Base-by-base conservation (phyloP, 1,139 yeast species). In the Lodderomyces oxycetoniae region DNA sequence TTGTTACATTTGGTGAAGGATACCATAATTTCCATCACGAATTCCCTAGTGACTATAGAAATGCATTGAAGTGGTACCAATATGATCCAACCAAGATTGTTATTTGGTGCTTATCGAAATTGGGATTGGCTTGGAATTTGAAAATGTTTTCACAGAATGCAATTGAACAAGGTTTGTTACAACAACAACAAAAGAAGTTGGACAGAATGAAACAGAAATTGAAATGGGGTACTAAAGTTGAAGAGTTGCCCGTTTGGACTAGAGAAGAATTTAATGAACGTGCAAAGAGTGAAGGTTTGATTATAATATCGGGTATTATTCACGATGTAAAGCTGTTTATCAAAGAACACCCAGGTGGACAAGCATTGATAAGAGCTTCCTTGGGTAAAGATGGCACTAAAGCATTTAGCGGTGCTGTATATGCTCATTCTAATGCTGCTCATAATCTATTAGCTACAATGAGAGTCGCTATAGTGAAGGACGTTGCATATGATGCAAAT, bases 21-120 rank as follows among this genome's bases (percentile, higher is more conserved):
- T 89, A 91, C 76, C 98, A 91, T 67, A 91, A 91, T 71, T 91
- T 91, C 81, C 98, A 91, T 67, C 98, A 91, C 67, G 97, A 93
- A 71, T 91, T 89, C 77, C 98, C 98, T 48, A 79, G 94, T 31
- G 98, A 91, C 69, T 91, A 91, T 77, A 79, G 98, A 72, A 91
- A 91, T 57, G 98, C 98, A 32, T 76, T 91, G 58, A 85, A 79
- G 63, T 93, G 98, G 98, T 91, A 85, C 73, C 98, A 93, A 74
- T 91, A 83, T 63, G 98, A 91, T 61, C 98, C 98, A 48, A 91
- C 97, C 47, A 91, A 91, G 74, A 56, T 82, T 41, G 57, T 77
- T 42, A 89, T 91, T 57, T 87, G 77, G 71, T 32, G 61, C 28
- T 63, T 77, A 53, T 83, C 89, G 39, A 76, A 81, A 59, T 48